A percentile compares a stretch with the other conserved stretches of the same genome.
These are phyloP conservation scores for Termitomyces sp. DNA, from an alignment of 768 basidiomycete genomes.

Conservation along the genomic window DNA sequence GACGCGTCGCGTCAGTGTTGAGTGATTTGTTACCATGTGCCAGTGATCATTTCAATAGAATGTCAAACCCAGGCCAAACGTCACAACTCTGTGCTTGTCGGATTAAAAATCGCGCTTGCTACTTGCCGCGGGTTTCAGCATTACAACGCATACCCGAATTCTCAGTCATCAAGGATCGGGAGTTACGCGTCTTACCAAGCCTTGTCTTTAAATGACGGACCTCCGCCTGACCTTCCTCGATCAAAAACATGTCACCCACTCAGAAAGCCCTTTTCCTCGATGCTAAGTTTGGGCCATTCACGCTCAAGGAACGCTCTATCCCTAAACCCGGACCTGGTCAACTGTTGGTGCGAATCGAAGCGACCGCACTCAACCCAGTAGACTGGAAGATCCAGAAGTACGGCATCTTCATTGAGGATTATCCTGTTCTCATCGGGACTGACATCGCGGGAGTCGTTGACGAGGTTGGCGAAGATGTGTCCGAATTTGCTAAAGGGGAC, in stretches of 20 bases:
- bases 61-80: no score
- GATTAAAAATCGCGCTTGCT: not conserved
- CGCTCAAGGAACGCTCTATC: constrained; percentile 9
- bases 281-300: constrained; percentile 13
- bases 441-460: constrained; percentile 51
- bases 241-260: not conserved
- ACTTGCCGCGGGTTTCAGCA: not conserved
- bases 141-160: not conserved
- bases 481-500: constrained; percentile 44
- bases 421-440: constrained; percentile 41
- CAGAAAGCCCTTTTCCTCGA: constrained; percentile 23
- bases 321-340: constrained; percentile 30
- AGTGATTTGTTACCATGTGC: no score
- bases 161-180: not conserved
- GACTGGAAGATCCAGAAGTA: constrained; percentile 48
- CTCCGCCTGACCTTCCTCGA: not conserved
- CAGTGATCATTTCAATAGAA: no score
- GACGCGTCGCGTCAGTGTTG: no score
- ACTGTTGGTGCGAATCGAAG: constrained; percentile 34
- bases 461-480: constrained; percentile 48
- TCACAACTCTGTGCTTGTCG: not conserved
- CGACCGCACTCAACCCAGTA: constrained; percentile 40
- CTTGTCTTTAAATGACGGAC: not conserved
- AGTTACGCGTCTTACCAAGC: not conserved
- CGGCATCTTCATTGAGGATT: constrained; percentile 33